Base-by-base conservation (phyloP, 2,329 filamentous ascomycete species). In the Fusarium concolor region DNA sequence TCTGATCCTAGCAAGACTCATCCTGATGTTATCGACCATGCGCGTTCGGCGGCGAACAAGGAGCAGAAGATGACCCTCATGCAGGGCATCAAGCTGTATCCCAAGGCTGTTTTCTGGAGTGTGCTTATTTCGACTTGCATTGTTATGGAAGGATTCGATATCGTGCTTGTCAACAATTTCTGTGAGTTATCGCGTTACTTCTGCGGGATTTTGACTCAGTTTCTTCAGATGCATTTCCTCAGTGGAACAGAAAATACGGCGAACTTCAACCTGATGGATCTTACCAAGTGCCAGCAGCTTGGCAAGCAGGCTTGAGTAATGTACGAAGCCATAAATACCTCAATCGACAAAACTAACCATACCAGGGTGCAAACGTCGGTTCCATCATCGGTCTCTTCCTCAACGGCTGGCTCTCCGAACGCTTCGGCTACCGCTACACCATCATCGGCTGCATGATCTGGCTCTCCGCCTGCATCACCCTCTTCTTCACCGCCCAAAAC, bases 91-190 rank as follows among this genome's bases (percentile, higher is more conserved):
- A 70, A 42, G 22, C 56, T 71, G 43, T 71, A 71, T 47, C 68
- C 68, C 26, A 71, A 71, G 53, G 68, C 68, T 43, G 60, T 71
- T 3, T 62, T 17, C 4, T 71, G 68, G 68, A 71, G 68, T 35
- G 11, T 71, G 5, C 54, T 71, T 8, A 71, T 71, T 26, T 71
- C 68, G 2, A 71, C 68, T 10, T 71, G 65, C 18, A 71, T 71
- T 50, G 68, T 71, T 15, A 71, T 71, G 68, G 68, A 71, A 44
- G 68, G 68, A 10, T 71, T 70, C 5, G 68, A 71, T 4, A 67
- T 71, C 24, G 59, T 57, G 5, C 44, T 71, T 1, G 68, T 71
- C 1, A 71, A 71, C 53, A 71, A 71, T 38, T 71, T 71, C 9
- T 71, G 68, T 71, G 24, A 43, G 68, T 58, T 3, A 4, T 6